Evolutionary conservation across 2,329 filamentous ascomycete genomes (phyloP).

Genomic region (Chalara sp.): DNA sequence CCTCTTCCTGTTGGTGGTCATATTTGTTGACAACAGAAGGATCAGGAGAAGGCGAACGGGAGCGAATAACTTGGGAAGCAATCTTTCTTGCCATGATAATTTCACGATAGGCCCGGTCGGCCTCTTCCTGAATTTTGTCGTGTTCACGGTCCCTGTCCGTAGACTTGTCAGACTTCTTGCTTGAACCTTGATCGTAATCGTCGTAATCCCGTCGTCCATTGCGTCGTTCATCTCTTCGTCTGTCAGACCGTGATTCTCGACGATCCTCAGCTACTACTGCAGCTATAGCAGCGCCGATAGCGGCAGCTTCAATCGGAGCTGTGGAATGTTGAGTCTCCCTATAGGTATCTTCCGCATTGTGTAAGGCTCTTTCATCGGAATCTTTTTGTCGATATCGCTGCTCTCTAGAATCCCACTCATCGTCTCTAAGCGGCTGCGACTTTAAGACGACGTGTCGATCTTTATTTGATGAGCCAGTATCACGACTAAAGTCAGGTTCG

Average conservation of each 20-base stretch:
- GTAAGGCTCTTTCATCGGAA: slow-evolving; percentile 21
- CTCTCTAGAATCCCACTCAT: slow-evolving; percentile 11
- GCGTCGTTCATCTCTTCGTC: slow-evolving; percentile 33
- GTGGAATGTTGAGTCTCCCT: slow-evolving; percentile 42
- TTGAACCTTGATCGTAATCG: slow-evolving; percentile 10
- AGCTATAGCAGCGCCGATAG: slow-evolving; percentile 40
- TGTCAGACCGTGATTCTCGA: slow-evolving; percentile 23
- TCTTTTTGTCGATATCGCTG: slow-evolving; percentile 9
- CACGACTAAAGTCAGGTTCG: slow-evolving; percentile 36
- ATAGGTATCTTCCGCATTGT: slow-evolving; percentile 37
- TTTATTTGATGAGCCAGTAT: slow-evolving; percentile 20
- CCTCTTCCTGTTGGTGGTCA: slow-evolving; percentile 30
- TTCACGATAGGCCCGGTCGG: slow-evolving; percentile 51
- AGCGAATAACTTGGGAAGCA: slow-evolving; percentile 44
- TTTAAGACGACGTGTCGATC: slow-evolving; percentile 9
- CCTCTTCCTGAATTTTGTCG: slow-evolving; percentile 48
- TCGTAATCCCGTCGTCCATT: slow-evolving; percentile 18
- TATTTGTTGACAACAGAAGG: slow-evolving; percentile 51
- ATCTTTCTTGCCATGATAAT: slow-evolving; percentile 46
- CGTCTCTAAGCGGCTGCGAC: slow-evolving; percentile 11
- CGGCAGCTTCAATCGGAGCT: slow-evolving; percentile 38
- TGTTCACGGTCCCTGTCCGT: slow-evolving; percentile 13
- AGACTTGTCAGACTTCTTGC: slow-evolving; percentile 8
- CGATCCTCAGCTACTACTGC: slow-evolving; percentile 31
- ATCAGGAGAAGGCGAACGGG: slow-evolving; percentile 44